These are phyloP conservation scores for Diaporthe sp. DNA, from an alignment of 2,329 filamentous ascomycete species.

Conservation along the genomic window DNA sequence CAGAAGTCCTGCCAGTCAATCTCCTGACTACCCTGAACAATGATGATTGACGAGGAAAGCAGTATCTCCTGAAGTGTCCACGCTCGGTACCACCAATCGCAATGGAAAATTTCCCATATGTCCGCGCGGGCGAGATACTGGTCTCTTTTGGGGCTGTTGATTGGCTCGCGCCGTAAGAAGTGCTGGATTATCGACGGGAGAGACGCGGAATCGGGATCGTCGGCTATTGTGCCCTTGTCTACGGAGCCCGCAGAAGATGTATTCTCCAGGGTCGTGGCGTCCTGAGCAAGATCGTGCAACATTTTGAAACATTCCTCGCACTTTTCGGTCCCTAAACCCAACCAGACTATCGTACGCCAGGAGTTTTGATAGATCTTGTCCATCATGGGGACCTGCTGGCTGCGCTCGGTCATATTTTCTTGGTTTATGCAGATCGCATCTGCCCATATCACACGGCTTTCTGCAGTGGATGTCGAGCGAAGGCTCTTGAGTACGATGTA, in stretches of 20 bases:
- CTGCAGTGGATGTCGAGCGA: background rate
- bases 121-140: background rate
- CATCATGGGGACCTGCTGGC: slow-evolving; percentile 1
- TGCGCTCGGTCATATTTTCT: background rate
- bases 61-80: slow-evolving; percentile 19
- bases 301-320: background rate
- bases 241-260: background rate
- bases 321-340: background rate
- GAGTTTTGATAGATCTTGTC: background rate
- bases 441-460: background rate
- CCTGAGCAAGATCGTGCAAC: slow-evolving; percentile 1
- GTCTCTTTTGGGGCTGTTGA: background rate
- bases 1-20: slow-evolving; percentile 14
- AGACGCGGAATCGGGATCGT: background rate
- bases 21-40: background rate
- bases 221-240: background rate
- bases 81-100: slow-evolving; percentile 6
- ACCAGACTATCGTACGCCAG: background rate
- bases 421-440: slow-evolving; percentile 5
- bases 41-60: background rate
- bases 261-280: background rate
- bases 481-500: background rate
- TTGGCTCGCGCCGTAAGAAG: background rate
- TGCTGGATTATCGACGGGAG: slow-evolving; percentile 1
- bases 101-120: background rate